Percentiles rank a stretch among this genome's conserved stretches.
Conservation (phyloP, 495 filamentous ascomycete species). For the Cudoniella acicularis region DNA sequence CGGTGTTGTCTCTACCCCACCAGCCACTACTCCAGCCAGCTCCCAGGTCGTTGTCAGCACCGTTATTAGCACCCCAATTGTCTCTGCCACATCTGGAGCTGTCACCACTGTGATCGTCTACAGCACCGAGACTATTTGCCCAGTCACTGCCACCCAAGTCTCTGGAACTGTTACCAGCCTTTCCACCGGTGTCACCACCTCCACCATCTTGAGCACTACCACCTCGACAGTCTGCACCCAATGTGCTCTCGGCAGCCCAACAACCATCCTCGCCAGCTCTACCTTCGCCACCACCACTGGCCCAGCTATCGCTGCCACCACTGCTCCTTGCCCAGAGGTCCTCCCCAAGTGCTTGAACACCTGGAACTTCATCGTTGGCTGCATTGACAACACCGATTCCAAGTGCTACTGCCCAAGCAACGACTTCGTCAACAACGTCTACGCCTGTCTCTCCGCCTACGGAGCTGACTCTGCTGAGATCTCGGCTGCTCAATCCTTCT, state of each 20-base stretch:
- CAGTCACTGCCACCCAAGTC: conserved; percentile 35
- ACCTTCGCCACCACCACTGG: conserved; percentile 16
- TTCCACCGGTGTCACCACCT: conserved; percentile 10
- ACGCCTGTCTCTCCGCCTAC: conserved; percentile 76
- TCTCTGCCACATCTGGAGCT: conserved; percentile 11
- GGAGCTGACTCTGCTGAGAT: conserved; percentile 63
- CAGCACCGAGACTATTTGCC: conserved; percentile 43
- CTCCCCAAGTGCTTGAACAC: conserved; percentile 93
- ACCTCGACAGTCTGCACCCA: conserved; percentile 24
- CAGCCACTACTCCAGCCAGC: background rate
- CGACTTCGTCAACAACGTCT: conserved; percentile 74
- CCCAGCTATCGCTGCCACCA: conserved; percentile 14
- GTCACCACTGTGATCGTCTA: conserved; percentile 12
- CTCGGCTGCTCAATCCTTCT: conserved; percentile 70
- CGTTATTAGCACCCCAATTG: conserved; percentile 10
- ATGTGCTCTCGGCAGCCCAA: conserved; percentile 16
- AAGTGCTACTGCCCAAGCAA: conserved; percentile 83
- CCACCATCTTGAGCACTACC: conserved; percentile 23
- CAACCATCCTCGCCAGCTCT: conserved; percentile 3
- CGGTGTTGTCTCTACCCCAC: background rate
- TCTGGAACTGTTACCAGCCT: conserved; percentile 4
- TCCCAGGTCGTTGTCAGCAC: background rate
- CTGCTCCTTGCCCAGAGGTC: conserved; percentile 59
- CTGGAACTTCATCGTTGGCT: conserved; percentile 72
- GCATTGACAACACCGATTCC: conserved; percentile 78